Evolutionary conservation across 108 stramenopile species (phyloP).

Genomic region (Cyclotella kingstonii): DNA sequence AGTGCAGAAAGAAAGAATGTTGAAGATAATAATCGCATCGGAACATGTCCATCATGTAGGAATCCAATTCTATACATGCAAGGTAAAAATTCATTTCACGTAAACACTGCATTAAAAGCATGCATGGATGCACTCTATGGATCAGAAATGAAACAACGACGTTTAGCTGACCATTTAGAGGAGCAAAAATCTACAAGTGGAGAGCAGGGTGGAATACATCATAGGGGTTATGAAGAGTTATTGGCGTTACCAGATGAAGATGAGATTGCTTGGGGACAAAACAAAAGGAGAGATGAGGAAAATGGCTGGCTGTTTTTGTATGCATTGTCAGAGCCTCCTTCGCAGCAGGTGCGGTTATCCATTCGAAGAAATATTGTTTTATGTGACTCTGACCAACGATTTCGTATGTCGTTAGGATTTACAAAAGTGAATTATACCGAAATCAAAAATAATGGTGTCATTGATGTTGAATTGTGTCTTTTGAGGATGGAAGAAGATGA

Average conservation of each 20-base stretch:
- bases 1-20: conserved; percentile 1
- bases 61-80: neutral
- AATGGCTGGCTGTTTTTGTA: conserved; percentile 24
- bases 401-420: conserved; percentile 4
- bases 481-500: conserved; percentile 75
- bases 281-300: conserved; percentile 15
- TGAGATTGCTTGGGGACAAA: conserved; percentile 2
- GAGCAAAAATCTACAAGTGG: conserved; percentile 18
- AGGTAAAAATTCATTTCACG: conserved; percentile 3
- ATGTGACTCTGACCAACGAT: conserved; percentile 44
- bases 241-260: conserved; percentile 22
- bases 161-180: conserved; percentile 19
- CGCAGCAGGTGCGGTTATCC: neutral
- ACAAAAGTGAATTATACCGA: neutral
- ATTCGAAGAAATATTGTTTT: conserved; percentile 56
- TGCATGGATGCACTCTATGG: conserved; percentile 51
- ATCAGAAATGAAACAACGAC: conserved; percentile 34
- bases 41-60: conserved; percentile 58
- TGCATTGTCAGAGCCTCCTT: conserved; percentile 1
- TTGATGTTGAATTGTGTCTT: conserved; percentile 50
- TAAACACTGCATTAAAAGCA: conserved; percentile 52
- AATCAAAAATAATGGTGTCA: conserved; percentile 4
- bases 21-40: conserved; percentile 7
- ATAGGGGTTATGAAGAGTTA: conserved; percentile 45
- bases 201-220: conserved; percentile 49